Conservation (phyloP, 2,329 filamentous ascomycete species). For the Diaporthe australafricana region DNA sequence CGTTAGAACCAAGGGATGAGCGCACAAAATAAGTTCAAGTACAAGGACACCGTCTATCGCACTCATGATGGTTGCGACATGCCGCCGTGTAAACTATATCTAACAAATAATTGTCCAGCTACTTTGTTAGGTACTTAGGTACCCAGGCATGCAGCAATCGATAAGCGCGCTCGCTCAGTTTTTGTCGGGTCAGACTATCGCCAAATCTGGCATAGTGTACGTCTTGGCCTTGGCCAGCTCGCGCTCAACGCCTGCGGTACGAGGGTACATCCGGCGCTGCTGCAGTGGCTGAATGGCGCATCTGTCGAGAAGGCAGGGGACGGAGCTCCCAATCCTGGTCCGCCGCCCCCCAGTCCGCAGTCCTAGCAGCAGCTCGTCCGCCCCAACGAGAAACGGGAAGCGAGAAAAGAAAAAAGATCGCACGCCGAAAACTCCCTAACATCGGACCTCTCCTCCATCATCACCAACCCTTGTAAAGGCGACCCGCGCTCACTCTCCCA, state of each 20-base stretch:
- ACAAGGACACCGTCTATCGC: too few relatives aligned
- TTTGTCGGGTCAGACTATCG: constrained; percentile 34
- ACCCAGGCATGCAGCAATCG: constrained; percentile 29
- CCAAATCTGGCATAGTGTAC: constrained; percentile 22
- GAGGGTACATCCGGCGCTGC: constrained; percentile 17
- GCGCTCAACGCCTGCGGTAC: constrained; percentile 24
- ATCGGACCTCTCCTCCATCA: constrained; percentile 32
- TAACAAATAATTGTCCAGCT: not conserved
- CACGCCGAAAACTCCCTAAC: constrained; percentile 36
- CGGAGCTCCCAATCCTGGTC: constrained; percentile 25
- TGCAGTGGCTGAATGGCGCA: constrained; percentile 3
- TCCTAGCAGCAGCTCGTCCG: constrained; percentile 14
- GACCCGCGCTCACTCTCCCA: constrained; percentile 33
- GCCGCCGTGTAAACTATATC: too few relatives aligned
- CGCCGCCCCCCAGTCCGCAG: constrained; percentile 7
- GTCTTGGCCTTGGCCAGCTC: constrained; percentile 16
- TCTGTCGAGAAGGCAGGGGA: constrained; percentile 5
- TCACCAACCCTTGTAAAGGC: constrained; percentile 31
- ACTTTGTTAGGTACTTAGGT: not conserved
- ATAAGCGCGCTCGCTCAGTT: not conserved
- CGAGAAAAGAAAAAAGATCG: constrained; percentile 37
- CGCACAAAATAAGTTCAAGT: too few relatives aligned
- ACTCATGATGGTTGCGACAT: too few relatives aligned
- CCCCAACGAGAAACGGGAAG: constrained; percentile 35
- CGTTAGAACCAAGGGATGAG: too few relatives aligned